Evolutionary conservation across 2,329 filamentous ascomycete genomes (phyloP), one percentile per base, ranked within the genome.

Genomic region (Fonsecaea nubica): DNA sequence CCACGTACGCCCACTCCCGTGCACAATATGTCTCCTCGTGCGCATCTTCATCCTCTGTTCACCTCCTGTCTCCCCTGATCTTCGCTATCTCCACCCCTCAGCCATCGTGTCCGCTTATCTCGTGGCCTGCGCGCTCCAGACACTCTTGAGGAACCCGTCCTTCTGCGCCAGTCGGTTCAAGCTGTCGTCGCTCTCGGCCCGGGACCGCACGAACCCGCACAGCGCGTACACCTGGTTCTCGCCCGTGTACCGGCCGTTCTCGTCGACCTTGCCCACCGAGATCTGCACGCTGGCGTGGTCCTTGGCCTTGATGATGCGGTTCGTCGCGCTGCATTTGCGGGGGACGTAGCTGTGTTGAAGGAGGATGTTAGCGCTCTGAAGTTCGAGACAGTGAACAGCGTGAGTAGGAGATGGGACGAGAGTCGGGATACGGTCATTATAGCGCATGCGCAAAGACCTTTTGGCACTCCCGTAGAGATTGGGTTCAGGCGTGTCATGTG

Each of bases 231-330:
- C 90, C 84, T 97, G 91, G 90, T 93, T 96, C 87, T 97, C 95
- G 84, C 94, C 93, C 76, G 92, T 92, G 85, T 93, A 93, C 78
- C 93, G 92, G 82, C 95, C 95, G 86, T 93, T 96, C 90, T 99
- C 95, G 84, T 98, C 94, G 77, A 99, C 95, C 87, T 97, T 98
- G 83, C 90, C 94, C 81, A 99, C 87, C 77, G 90, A 92, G 84
- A 99, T 92, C 85, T 99, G 95, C 77, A 98, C 95, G 72, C 92
- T 96, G 78, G 92, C 94, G 89, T 99, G 95, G 86, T 99, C 95
- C 87, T 98, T 97, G 87, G 95, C 93, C 88, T 97, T 97, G 90
- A 99, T 98, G 88, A 98, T 97, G 86, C 95, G 92, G 92, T 96
- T 96, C 83, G 94, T 97, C 77, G 93, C 93, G 83, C 89, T 92